phyloP scores from a whole-genome alignment of 257 asterid species.

The Nicotiana noctiflora region DNA sequence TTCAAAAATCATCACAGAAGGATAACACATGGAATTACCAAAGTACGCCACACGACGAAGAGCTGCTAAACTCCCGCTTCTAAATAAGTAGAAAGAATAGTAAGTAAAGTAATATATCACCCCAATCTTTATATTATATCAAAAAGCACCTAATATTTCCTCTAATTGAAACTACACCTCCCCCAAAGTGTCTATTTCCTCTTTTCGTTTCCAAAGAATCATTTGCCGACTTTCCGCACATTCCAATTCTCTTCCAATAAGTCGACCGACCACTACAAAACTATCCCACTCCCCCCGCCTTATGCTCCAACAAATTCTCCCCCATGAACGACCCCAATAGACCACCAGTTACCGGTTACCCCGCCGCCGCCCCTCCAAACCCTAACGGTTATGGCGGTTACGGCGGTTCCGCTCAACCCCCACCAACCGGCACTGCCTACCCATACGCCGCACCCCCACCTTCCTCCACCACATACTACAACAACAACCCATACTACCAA shows the following conservation, averaged over 20 bases:
- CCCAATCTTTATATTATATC: background rate
- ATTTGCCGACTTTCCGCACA: background rate
- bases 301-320: no score
- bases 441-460: conserved; percentile 50
- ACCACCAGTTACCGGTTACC: conserved; percentile 56
- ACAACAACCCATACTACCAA: conserved; percentile 5
- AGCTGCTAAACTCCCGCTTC: no score
- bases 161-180: background rate
- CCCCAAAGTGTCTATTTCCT: background rate
- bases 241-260: background rate
- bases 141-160: background rate
- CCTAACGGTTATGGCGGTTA: background rate
- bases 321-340: conserved; percentile 43
- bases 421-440: conserved; percentile 41
- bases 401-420: conserved; percentile 29
- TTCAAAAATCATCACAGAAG: no score
- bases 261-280: background rate
- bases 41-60: no score
- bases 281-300: background rate
- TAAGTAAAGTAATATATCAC: no score
- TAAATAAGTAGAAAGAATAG: no score
- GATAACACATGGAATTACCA: no score
- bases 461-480: conserved; percentile 21
- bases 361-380: conserved; percentile 30
- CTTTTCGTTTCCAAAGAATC: background rate